Base-by-base conservation (phyloP, 2,329 filamentous ascomycete genomes). In the Aspergillus melleus region DNA sequence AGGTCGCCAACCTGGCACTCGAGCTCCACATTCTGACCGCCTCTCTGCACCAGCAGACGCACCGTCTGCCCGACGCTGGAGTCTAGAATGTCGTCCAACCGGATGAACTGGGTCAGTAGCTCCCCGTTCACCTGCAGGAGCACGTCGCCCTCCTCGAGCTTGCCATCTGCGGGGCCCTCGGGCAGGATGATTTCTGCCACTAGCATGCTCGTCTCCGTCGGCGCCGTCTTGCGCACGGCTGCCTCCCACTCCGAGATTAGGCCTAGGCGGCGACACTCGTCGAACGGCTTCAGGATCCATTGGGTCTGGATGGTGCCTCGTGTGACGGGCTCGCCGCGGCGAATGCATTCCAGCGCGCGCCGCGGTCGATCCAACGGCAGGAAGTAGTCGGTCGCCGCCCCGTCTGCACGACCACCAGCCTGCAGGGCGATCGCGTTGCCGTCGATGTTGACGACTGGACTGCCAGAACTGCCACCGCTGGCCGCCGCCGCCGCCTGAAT, bases 291-390 rank as follows among this genome's bases (percentile, higher is more conserved):
- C 63, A 99, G 85, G 55, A 98, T 84, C 84, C 96, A 99, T 74
- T 99, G 95, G 63, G 92, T 96, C 77, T 99, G 95, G 53, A 99
- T 96, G n/a, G 95, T 96, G 52, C 95, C 95, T 68, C 95, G 86
- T n/a, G 89, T 87, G 55, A 99, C 88, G 2, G 85, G 85, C 67
- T 88, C 85, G 36, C 86, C 88, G 65, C 88, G 83, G 72, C 90
- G 92, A 57, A 99, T 89, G 70, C 92, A 96, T 72, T 92, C 85
- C 57, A 99, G 82, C 1, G 95, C 95, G 64, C 95, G 88, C 46
- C 94, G 78, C 0, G 96, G 95, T 58, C 95, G 89, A 74, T 99
- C 94, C 14, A 99, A 83, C 1, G 95, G 95, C 5, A 99, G 81
- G 77, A 99, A 98, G 76, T 99, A 99, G 75, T 99, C 95, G 20